These are phyloP conservation scores for Striga asiatica DNA, from an alignment of 257 asterid species.

Conservation along the genomic window DNA sequence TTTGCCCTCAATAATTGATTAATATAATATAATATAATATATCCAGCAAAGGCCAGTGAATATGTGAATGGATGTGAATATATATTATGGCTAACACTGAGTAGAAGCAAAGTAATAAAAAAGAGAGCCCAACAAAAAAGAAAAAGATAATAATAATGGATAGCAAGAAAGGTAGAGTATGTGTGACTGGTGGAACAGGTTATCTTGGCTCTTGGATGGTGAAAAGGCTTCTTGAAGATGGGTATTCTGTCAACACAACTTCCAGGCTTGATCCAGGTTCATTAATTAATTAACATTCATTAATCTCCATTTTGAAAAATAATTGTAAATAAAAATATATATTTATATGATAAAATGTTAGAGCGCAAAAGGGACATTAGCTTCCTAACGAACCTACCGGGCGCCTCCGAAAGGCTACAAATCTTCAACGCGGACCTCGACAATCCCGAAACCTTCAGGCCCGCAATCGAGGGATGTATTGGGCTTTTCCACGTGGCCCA, in stretches of 20 bases:
- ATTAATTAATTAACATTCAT: too few species aligned
- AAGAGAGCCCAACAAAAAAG: too few species aligned
- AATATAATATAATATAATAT: too few species aligned
- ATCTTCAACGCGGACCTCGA: constrained; percentile 40
- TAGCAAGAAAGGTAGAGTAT: constrained; percentile 19
- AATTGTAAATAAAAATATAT: too few species aligned
- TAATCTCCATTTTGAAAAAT: too few species aligned
- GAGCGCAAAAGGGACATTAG: constrained; percentile 28
- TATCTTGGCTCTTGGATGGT: constrained; percentile 36
- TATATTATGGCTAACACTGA: too few species aligned
- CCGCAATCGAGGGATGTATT: constrained; percentile 35
- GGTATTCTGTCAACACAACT: constrained; percentile 33
- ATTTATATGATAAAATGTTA: too few species aligned
- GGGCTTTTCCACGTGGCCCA: constrained; percentile 57
- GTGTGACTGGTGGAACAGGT: constrained; percentile 41
- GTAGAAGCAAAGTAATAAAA: too few species aligned
- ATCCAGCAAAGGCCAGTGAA: too few species aligned
- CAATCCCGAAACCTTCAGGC: constrained; percentile 26
- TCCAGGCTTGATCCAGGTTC: constrained; percentile 17
- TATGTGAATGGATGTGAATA: too few species aligned
- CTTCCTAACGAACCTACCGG: constrained; percentile 35
- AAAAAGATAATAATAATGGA: too few species aligned
- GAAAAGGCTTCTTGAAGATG: constrained; percentile 30
- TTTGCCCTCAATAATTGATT: too few species aligned
- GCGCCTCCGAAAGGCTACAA: constrained; percentile 29